Base-by-base conservation (phyloP, 352 stramenopile genomes). In the Plasmopara halstedii region DNA sequence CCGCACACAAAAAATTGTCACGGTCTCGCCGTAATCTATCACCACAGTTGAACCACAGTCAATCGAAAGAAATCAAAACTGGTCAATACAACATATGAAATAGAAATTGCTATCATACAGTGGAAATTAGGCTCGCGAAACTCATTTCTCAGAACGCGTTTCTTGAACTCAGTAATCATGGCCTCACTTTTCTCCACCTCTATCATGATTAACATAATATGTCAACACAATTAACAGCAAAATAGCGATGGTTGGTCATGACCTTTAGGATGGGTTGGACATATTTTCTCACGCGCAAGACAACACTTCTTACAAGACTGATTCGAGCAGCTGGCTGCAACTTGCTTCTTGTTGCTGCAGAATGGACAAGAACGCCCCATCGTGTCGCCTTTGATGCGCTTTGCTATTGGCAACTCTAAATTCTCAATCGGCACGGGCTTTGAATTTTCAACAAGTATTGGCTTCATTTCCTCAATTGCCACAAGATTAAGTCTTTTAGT, bases 291-390 rank as follows among this genome's bases (percentile, higher is more conserved):
- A n/a, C 54, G 59, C n/a, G 54, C 51, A 17, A 85, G 31, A 18
- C 78, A 89, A 53, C 78, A 89, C 44, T 76, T 74, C 46, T 86
- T 89, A 54, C 78, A 89, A n/a, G 74, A 64, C 13, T 53, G 50
- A 31, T 68, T 72, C 15, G 43, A 21, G 45, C 78, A 89, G 17
- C 53, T 57, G 8, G 31, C 37, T 0, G 64, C 60, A 25, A 73
- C 56, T 21, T 56, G 42, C 45, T 82, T 82, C 56, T 77, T 79
- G 41, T 37, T 67, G 13, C 50, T 50, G 50, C 70, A 82, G 44
- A 73, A 67, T 38, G 60, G 42, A 38, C 70, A 82, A 18, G 46
- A 63, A 33, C 46, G 60, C 3, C 38, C 43, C 5, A 22, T 36
- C 13, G 33, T 18, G 25, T 56, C 56, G 10, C n/a, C 45, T 44